Percentiles rank a stretch among this genome's conserved stretches.
phyloP scores from a whole-genome alignment of 2,329 filamentous ascomycete genomes.

The Cyanodermella asteris region DNA sequence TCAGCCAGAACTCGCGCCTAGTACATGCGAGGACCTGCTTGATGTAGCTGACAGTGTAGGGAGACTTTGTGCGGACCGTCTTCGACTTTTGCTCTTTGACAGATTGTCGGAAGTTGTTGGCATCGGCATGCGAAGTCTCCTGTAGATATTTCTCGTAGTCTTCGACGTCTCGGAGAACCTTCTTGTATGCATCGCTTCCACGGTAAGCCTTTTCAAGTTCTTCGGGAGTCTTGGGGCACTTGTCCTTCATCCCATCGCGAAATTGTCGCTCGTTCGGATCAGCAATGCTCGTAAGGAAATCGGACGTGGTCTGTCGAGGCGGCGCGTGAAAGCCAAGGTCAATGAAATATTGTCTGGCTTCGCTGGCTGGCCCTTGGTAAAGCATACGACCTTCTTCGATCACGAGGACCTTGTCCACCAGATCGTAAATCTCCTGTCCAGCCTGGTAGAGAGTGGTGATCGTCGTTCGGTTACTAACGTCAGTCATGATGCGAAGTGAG shows the following conservation, averaged over 20 bases:
- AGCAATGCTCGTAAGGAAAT: conserved; percentile 56
- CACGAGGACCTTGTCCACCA: conserved; percentile 64
- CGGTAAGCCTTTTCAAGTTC: conserved; percentile 49
- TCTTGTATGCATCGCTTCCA: conserved; percentile 37
- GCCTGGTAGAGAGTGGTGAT: conserved; percentile 53
- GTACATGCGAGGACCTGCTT: conserved; percentile 44
- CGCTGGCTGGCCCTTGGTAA: conserved; percentile 39
- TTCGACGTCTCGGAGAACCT: conserved; percentile 37
- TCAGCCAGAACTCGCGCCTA: conserved; percentile 55
- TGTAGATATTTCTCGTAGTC: conserved; percentile 36
- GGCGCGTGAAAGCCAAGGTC: conserved; percentile 40
- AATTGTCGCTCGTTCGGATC: conserved; percentile 52
- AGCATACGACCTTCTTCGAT: conserved; percentile 52
- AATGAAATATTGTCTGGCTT: conserved; percentile 44
- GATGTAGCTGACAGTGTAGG: conserved; percentile 54
- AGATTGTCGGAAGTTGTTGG: conserved; percentile 41
- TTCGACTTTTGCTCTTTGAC: conserved; percentile 47
- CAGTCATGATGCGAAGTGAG: conserved; percentile 49
- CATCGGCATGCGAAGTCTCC: conserved; percentile 35
- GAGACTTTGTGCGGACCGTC: conserved; percentile 44
- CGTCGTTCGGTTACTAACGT: conserved; percentile 49
- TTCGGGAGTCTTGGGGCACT: conserved; percentile 44
- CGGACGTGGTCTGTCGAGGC: conserved; percentile 46
- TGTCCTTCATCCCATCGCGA: conserved; percentile 40
- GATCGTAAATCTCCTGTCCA: conserved; percentile 44